Evolutionary conservation across 1,284 basidiomycete species (phyloP).

Genomic region (Puccinia horiana): DNA sequence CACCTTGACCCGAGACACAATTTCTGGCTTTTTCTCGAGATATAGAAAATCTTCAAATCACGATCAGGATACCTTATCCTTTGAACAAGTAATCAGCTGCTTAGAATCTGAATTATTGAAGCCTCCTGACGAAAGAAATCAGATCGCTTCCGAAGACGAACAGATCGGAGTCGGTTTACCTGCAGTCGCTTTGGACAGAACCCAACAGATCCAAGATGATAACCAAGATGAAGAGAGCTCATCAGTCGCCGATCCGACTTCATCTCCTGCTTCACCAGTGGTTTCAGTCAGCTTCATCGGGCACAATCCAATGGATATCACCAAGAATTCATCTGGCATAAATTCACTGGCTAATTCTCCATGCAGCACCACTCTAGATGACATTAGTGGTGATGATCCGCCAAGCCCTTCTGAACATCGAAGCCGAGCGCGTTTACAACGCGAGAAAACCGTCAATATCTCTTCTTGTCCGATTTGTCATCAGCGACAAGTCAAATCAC

Average conservation of each 20-base stretch:
- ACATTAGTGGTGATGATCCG: not conserved
- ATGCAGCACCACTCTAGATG: not conserved
- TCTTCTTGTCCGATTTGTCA: slow-evolving; percentile 92
- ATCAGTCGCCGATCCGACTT: not conserved
- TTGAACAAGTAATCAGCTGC: slow-evolving; percentile 76
- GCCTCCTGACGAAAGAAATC: slow-evolving; percentile 9
- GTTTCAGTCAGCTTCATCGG: slow-evolving; percentile 36
- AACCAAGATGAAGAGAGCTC: not conserved
- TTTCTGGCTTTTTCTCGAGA: slow-evolving; percentile 64
- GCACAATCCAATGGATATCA: slow-evolving; percentile 21
- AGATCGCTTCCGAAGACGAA: slow-evolving; percentile 20
- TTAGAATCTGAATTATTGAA: slow-evolving; percentile 70
- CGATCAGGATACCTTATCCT: slow-evolving; percentile 70
- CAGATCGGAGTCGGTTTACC: not conserved
- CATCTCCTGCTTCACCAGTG: not conserved
- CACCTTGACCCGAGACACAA: slow-evolving; percentile 76
- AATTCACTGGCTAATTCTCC: not conserved
- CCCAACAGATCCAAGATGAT: not conserved
- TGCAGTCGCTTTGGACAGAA: not conserved
- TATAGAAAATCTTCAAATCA: slow-evolving; percentile 65
- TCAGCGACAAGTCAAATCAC: slow-evolving; percentile 76
- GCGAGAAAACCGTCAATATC: slow-evolving; percentile 88
- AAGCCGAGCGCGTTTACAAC: not conserved
- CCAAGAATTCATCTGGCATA: not conserved
- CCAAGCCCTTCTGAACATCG: not conserved